These are phyloP conservation scores for Skeletonema costatum DNA, from an alignment of 108 stramenopile species.

Conservation along the genomic window DNA sequence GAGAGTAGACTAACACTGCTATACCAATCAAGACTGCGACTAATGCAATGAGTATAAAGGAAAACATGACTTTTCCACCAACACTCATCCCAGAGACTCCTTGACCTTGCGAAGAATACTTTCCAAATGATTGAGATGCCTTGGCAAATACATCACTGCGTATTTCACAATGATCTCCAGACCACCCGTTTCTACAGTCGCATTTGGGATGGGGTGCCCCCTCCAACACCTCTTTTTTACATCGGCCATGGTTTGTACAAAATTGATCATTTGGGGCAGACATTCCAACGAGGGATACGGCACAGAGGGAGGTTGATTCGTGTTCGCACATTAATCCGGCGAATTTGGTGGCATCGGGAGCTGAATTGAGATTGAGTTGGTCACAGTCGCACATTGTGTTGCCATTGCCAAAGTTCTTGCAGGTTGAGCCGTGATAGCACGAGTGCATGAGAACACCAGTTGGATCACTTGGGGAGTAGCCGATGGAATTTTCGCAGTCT, in stretches of 20 bases:
- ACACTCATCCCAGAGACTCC: background rate
- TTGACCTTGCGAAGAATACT: background rate
- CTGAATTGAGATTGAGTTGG: background rate
- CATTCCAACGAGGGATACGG: constrained; percentile 4
- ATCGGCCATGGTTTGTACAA: constrained; percentile 24
- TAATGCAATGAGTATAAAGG: background rate
- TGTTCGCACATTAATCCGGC: constrained; percentile 27
- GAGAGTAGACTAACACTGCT: background rate
- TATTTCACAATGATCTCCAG: constrained; percentile 15
- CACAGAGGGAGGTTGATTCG: constrained; percentile 14
- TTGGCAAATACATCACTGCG: background rate
- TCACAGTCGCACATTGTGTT: constrained; percentile 11
- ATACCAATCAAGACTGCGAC: background rate
- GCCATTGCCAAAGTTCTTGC: constrained; percentile 5
- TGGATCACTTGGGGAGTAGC: background rate
- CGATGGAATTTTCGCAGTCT: constrained; percentile 9
- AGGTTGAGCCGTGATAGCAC: constrained; percentile 38
- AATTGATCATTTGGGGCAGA: constrained; percentile 5
- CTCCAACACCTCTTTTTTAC: constrained; percentile 13
- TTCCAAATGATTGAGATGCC: background rate
- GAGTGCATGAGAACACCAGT: background rate
- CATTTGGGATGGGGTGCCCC: constrained; percentile 19
- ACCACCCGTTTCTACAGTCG: constrained; percentile 8
- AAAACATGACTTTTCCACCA: constrained; percentile 4
- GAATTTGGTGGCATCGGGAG: constrained; percentile 7